phyloP scores from a whole-genome alignment of 768 basidiomycete species.

The Myochromella boudieri region DNA sequence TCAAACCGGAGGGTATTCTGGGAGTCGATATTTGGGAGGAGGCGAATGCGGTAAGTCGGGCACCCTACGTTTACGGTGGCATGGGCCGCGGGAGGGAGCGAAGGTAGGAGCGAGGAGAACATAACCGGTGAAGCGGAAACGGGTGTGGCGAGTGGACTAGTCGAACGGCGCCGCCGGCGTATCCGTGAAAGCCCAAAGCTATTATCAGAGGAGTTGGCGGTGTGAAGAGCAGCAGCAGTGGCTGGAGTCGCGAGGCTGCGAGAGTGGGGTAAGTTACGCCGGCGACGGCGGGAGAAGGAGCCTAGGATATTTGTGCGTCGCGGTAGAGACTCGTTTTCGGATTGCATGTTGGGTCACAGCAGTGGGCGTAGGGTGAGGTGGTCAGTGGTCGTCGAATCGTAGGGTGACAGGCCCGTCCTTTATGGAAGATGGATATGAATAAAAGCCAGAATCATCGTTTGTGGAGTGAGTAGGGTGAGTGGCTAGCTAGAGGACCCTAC shows the following conservation, averaged over 20 bases:
- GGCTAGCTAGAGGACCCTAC: too few relatives aligned
- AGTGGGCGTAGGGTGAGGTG: background rate
- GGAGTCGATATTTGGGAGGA: constrained; percentile 93
- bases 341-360: too few relatives aligned
- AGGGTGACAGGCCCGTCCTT: too few relatives aligned
- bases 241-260: constrained; percentile 45
- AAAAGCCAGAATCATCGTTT: too few relatives aligned
- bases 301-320: too few relatives aligned
- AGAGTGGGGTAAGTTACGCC: too few relatives aligned
- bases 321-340: too few relatives aligned
- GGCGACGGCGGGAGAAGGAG: too few relatives aligned
- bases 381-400: too few relatives aligned
- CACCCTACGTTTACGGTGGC: constrained; percentile 7
- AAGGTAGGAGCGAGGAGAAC: constrained; percentile 1
- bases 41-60: constrained; percentile 71
- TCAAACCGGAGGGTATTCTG: constrained; percentile 90
- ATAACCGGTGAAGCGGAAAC: constrained; percentile 8
- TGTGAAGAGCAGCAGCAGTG: constrained; percentile 30
- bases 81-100: background rate
- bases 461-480: too few relatives aligned
- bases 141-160: constrained; percentile 44
- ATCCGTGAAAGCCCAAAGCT: too few relatives aligned
- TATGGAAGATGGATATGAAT: too few relatives aligned
- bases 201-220: constrained; percentile 32
- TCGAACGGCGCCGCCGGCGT: constrained; percentile 66